phyloP scores from a whole-genome alignment of 2,329 filamentous ascomycete genomes.

The Sclerotinia spermophila region DNA sequence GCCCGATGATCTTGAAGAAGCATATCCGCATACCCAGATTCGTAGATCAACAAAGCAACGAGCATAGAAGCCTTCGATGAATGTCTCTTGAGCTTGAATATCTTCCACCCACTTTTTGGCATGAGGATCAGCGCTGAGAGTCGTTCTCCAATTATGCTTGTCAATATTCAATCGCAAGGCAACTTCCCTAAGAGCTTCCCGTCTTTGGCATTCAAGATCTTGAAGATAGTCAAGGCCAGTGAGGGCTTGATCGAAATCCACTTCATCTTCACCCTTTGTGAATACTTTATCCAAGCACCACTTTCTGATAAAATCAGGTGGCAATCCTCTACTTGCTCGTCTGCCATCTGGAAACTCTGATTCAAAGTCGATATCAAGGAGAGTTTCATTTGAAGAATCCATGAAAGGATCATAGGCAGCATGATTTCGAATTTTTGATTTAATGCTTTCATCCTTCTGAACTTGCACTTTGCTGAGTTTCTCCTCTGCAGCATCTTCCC shows the following conservation, averaged over 20 bases:
- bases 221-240: slow-evolving; percentile 32
- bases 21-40: slow-evolving; percentile 30
- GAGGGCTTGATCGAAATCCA: slow-evolving; percentile 28
- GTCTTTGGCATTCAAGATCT: slow-evolving; percentile 30
- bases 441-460: not conserved
- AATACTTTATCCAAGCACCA: slow-evolving; percentile 28
- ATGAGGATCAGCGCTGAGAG: slow-evolving; percentile 24
- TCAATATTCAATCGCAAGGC: slow-evolving; percentile 27
- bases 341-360: not conserved
- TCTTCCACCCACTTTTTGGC: slow-evolving; percentile 29
- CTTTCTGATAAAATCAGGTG: slow-evolving; percentile 22
- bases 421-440: slow-evolving; percentile 3
- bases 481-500: not conserved
- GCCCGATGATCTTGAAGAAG: not conserved
- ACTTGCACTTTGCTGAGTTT: not conserved
- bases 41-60: slow-evolving; percentile 29
- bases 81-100: slow-evolving; percentile 27
- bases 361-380: slow-evolving; percentile 24
- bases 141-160: slow-evolving; percentile 28
- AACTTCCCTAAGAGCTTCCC: slow-evolving; percentile 25
- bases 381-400: slow-evolving; percentile 21
- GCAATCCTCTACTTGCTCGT: slow-evolving; percentile 21
- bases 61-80: slow-evolving; percentile 28
- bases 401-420: slow-evolving; percentile 24
- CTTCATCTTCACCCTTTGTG: slow-evolving; percentile 24